phyloP scores from a whole-genome alignment of 345 rosid species.

The Acer saccharum region DNA sequence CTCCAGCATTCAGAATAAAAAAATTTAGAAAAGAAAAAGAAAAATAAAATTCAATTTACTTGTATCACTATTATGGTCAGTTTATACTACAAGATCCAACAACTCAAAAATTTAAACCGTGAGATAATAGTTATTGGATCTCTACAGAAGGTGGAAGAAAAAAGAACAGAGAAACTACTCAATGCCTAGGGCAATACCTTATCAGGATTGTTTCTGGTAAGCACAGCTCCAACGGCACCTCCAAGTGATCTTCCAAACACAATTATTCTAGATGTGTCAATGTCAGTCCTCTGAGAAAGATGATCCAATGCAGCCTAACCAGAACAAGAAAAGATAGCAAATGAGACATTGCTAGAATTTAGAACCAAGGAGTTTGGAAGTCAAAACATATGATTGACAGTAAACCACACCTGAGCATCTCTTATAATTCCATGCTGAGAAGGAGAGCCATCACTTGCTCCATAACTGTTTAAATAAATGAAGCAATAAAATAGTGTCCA shows the following conservation, averaged over 20 bases:
- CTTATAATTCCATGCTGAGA: slow-evolving; percentile 86
- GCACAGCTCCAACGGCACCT: slow-evolving; percentile 95
- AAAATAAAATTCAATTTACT: neutral
- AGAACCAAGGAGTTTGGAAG: slow-evolving; percentile 15
- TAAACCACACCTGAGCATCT: slow-evolving; percentile 84
- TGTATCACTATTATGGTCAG: neutral
- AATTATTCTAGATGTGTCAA: slow-evolving; percentile 85
- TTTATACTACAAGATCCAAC: neutral
- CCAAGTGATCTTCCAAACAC: slow-evolving; percentile 99
- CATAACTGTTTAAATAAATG: slow-evolving; percentile 58
- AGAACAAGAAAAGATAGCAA: slow-evolving; percentile 22
- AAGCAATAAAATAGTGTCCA: slow-evolving; percentile 30
- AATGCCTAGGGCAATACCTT: slow-evolving; percentile 50
- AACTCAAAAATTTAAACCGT: slow-evolving; percentile 8
- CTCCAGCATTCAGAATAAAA: neutral
- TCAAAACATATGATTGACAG: slow-evolving; percentile 10
- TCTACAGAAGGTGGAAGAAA: neutral
- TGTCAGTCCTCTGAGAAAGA: slow-evolving; percentile 82
- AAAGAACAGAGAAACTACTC: slow-evolving; percentile 3
- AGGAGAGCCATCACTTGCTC: slow-evolving; percentile 95
- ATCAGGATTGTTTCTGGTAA: slow-evolving; percentile 85
- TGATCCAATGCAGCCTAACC: slow-evolving; percentile 96
- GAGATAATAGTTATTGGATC: neutral
- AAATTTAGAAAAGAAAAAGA: neutral
- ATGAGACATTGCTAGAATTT: slow-evolving; percentile 15